Evolutionary conservation across 1,284 basidiomycete species (phyloP).

Genomic region (Trametes pubescens): DNA sequence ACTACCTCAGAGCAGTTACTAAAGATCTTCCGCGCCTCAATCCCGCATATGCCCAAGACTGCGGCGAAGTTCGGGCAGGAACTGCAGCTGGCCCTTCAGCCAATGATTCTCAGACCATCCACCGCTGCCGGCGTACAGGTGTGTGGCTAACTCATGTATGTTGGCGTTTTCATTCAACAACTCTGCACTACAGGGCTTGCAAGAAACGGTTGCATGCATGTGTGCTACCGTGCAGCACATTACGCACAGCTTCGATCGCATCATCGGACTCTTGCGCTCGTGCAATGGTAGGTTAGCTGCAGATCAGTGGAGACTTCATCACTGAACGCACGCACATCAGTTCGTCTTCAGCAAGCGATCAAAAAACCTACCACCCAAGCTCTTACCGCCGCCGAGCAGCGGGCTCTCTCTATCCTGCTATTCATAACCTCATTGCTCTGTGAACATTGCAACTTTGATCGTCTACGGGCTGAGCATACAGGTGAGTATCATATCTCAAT

Average conservation of each 20-base stretch:
- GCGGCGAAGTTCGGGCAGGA: slow-evolving; percentile 87
- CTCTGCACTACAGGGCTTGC: slow-evolving; percentile 65
- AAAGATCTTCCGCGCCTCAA: slow-evolving; percentile 85
- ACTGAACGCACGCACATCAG: slow-evolving; percentile 42
- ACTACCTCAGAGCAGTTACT: slow-evolving; percentile 84
- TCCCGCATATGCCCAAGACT: slow-evolving; percentile 90
- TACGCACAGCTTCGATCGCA: slow-evolving; percentile 83
- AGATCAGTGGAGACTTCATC: slow-evolving; percentile 3
- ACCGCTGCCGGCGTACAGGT: slow-evolving; percentile 71
- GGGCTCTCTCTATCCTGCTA: slow-evolving; percentile 68
- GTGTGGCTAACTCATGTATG: not conserved
- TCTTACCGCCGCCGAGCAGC: slow-evolving; percentile 47
- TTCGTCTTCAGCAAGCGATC: slow-evolving; percentile 65
- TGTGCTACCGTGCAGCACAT: slow-evolving; percentile 86
- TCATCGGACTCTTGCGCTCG: slow-evolving; percentile 83
- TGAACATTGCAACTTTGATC: slow-evolving; percentile 91
- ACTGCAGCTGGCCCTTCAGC: slow-evolving; percentile 81
- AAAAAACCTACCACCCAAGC: slow-evolving; percentile 31
- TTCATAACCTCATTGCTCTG: slow-evolving; percentile 87
- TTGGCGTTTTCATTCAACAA: not conserved
- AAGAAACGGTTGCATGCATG: slow-evolving; percentile 92
- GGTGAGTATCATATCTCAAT: slow-evolving; percentile 48
- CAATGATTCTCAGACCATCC: slow-evolving; percentile 87
- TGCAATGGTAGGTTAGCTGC: slow-evolving; percentile 69
- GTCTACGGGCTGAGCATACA: slow-evolving; percentile 64